Conservation (phyloP, 768 basidiomycete species). For the Mycena floridula region DNA sequence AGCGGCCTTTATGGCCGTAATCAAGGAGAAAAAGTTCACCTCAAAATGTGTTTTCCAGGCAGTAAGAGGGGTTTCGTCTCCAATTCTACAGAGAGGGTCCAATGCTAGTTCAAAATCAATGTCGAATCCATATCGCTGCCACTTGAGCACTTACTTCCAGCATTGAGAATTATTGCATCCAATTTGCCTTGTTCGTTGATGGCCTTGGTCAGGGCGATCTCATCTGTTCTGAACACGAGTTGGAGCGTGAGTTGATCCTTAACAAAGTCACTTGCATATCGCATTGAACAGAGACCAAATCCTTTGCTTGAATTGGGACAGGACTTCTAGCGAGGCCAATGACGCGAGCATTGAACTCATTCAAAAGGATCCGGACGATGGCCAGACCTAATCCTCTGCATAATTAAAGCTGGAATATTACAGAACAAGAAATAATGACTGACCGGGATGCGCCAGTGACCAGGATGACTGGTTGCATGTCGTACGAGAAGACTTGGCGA, state of each 20-base stretch:
- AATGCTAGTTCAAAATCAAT: too few species aligned
- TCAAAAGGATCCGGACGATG: slow-evolving; percentile 58
- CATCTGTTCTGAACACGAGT: slow-evolving; percentile 45
- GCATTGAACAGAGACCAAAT: slow-evolving; percentile 55
- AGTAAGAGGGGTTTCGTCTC: slow-evolving; percentile 41
- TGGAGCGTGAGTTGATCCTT: slow-evolving; percentile 4
- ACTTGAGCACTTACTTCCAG: too few species aligned
- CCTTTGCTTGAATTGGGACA: slow-evolving; percentile 49
- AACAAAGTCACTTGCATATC: slow-evolving; percentile 58
- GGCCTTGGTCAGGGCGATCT: slow-evolving; percentile 45
- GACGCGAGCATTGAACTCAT: slow-evolving; percentile 59
- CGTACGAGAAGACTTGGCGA: too few species aligned
- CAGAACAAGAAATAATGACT: slow-evolving; percentile 3
- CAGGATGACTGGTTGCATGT: slow-evolving; percentile 54
- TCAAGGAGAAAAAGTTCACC: slow-evolving; percentile 81
- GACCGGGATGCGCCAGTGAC: slow-evolving; percentile 86
- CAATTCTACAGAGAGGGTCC: slow-evolving; percentile 61
- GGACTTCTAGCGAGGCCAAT: slow-evolving; percentile 70
- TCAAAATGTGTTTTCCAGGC: slow-evolving; percentile 74
- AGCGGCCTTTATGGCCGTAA: slow-evolving; percentile 60
- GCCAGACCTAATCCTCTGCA: slow-evolving; percentile 72
- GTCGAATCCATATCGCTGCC: too few species aligned
- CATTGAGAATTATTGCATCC: slow-evolving; percentile 81
- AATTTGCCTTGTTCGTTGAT: slow-evolving; percentile 51
- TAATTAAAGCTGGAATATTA: slow-evolving; percentile 1